These are phyloP conservation scores for Erodium maritimum DNA, from an alignment of 345 rosid species.

Conservation along the genomic window DNA sequence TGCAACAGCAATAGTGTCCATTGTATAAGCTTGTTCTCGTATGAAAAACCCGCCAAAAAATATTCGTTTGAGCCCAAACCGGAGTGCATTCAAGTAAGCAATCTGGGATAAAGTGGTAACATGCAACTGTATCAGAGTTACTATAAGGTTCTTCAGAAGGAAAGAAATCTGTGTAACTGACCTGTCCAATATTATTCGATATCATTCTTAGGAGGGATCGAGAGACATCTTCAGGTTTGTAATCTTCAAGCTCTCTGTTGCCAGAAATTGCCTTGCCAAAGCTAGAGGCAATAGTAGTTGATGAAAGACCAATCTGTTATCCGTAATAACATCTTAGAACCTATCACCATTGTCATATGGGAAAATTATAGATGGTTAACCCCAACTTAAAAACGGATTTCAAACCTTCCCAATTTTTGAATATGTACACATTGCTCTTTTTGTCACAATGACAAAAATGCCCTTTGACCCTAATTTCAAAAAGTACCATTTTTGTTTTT, in stretches of 20 bases:
- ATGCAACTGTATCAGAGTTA: no score
- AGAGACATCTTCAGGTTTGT: conserved; percentile 60
- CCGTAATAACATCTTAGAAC: not conserved
- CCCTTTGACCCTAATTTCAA: no score
- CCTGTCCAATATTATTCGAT: conserved; percentile 79
- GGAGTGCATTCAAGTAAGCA: conserved; percentile 67
- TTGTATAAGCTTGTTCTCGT: conserved; percentile 54
- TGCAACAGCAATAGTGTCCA: conserved; percentile 75
- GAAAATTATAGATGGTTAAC: no score
- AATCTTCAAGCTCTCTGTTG: conserved; percentile 58
- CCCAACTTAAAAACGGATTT: no score
- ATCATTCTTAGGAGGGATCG: conserved; percentile 75
- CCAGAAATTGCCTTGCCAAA: conserved; percentile 73
- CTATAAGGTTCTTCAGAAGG: no score
- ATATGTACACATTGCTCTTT: no score
- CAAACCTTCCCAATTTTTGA: no score
- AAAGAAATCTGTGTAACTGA: conserved; percentile 15
- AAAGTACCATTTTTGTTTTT: no score
- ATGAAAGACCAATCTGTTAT: conserved; percentile 61
- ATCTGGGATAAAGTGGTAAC: conserved; percentile 24
- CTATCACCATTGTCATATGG: not conserved
- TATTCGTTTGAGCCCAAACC: conserved; percentile 61
- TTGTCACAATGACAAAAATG: no score
- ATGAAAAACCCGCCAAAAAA: conserved; percentile 77
- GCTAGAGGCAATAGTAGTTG: conserved; percentile 75